A percentile compares a stretch with the other conserved stretches of the same genome.
These are phyloP conservation scores for Taiwanofungus camphoratus DNA, from an alignment of 1,284 basidiomycete species.

Conservation along the genomic window DNA sequence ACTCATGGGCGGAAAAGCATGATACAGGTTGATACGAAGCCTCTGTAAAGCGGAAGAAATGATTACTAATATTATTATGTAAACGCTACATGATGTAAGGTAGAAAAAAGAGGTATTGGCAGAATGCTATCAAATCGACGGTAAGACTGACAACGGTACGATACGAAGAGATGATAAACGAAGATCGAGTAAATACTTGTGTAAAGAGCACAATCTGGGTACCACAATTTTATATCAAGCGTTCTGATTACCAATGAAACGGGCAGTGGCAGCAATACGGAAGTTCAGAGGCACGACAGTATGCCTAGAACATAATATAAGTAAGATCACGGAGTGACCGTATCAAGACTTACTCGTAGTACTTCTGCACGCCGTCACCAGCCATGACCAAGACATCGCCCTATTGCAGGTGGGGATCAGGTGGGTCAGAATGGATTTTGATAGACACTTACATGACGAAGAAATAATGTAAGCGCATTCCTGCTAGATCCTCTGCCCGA, in stretches of 20 bases:
- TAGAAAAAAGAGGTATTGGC: too few relatives aligned
- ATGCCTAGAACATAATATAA: constrained; percentile 30
- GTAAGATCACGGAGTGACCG: not conserved
- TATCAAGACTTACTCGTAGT: constrained; percentile 53
- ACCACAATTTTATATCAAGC: constrained; percentile 1
- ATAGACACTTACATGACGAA: constrained; percentile 56
- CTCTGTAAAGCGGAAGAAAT: too few relatives aligned
- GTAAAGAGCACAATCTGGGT: too few relatives aligned
- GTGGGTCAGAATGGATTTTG: not conserved
- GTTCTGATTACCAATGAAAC: constrained; percentile 31
- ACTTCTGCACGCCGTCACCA: constrained; percentile 55
- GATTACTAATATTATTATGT: too few relatives aligned
- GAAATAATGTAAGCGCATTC: constrained; percentile 45
- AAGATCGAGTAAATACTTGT: too few relatives aligned
- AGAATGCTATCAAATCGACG: too few relatives aligned
- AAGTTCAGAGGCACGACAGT: constrained; percentile 46
- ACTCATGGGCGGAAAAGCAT: too few relatives aligned
- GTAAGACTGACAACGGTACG: too few relatives aligned
- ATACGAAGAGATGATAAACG: too few relatives aligned
- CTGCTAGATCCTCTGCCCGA: constrained; percentile 27
- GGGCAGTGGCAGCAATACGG: constrained; percentile 49
- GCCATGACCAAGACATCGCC: constrained; percentile 76
- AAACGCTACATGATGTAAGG: too few relatives aligned
- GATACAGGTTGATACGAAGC: too few relatives aligned
- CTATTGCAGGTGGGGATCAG: constrained; percentile 30